Conservation (phyloP, 768 basidiomycete genomes). For the Suillus hirtellus region DNA sequence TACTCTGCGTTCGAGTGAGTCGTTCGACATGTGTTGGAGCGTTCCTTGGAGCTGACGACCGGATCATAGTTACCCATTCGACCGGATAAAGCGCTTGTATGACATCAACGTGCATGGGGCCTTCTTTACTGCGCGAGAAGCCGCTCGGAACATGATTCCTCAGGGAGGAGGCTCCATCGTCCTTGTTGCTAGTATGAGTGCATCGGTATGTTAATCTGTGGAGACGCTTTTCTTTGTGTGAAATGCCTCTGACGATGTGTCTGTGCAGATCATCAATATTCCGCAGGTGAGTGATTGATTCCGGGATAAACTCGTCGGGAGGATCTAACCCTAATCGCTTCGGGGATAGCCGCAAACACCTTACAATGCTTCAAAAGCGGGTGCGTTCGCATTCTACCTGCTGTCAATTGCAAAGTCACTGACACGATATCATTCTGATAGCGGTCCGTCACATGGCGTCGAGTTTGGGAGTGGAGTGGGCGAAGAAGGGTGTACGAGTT, state of each 20-base stretch:
- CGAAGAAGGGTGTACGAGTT: slow-evolving; percentile 83
- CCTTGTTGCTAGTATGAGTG: slow-evolving; percentile 90
- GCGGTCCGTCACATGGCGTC: slow-evolving; percentile 94
- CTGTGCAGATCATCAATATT: slow-evolving; percentile 76
- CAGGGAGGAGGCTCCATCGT: slow-evolving; percentile 78
- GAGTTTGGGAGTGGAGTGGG: slow-evolving; percentile 95
- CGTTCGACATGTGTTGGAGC: slow-evolving; percentile 2
- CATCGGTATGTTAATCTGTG: slow-evolving; percentile 55
- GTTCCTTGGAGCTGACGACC: slow-evolving; percentile 16
- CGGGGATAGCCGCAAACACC: slow-evolving; percentile 76
- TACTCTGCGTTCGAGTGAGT: slow-evolving; percentile 81
- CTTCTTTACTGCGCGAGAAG: slow-evolving; percentile 96
- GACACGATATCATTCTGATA: slow-evolving; percentile 26
- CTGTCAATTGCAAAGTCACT: slow-evolving; percentile 6
- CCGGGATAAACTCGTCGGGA: not conserved
- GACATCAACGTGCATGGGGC: slow-evolving; percentile 94
- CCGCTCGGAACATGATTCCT: slow-evolving; percentile 88
- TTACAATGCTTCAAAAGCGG: slow-evolving; percentile 95
- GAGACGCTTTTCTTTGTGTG: slow-evolving; percentile 7
- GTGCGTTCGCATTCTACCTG: slow-evolving; percentile 35
- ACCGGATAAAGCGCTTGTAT: slow-evolving; percentile 79
- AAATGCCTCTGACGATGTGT: slow-evolving; percentile 17
- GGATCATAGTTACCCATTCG: slow-evolving; percentile 71
- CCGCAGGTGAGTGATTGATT: slow-evolving; percentile 59
- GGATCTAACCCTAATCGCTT: not conserved